These are phyloP conservation scores for Puccinia brachypodii DNA, from an alignment of 1,284 basidiomycete species.

Conservation along the genomic window DNA sequence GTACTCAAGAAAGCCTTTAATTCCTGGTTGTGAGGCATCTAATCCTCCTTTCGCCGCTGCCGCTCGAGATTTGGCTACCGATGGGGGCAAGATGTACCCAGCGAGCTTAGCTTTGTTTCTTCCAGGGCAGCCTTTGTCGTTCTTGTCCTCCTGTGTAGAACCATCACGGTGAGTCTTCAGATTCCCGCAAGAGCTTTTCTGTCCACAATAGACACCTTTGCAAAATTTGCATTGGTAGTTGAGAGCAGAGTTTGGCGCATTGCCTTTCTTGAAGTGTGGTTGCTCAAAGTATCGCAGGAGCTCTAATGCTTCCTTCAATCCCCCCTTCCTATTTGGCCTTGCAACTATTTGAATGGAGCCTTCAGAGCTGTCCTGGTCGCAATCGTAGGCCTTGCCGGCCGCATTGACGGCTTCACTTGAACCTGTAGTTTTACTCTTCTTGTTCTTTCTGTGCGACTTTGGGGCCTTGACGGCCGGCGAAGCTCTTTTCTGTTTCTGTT, in stretches of 20 bases:
- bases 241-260: neutral
- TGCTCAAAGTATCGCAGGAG: neutral
- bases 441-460: no score
- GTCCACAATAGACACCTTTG: neutral
- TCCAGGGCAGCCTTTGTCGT: neutral
- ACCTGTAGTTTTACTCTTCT: no score
- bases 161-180: constrained; percentile 20
- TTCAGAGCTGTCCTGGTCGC: neutral
- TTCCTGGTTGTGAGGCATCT: no score
- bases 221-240: neutral
- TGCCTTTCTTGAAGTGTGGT: neutral
- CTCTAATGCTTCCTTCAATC: neutral
- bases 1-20: no score
- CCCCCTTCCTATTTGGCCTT: no score
- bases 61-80: no score
- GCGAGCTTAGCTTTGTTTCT: neutral
- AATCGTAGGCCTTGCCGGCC: neutral
- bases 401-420: no score
- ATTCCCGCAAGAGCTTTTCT: neutral
- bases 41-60: no score
- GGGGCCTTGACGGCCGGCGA: neutral
- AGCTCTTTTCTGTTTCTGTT: no score
- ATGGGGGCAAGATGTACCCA: no score
- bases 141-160: neutral
- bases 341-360: no score